These are phyloP conservation scores for Elsinoe fawcettii DNA, from an alignment of 2,329 filamentous ascomycete species.

Conservation along the genomic window DNA sequence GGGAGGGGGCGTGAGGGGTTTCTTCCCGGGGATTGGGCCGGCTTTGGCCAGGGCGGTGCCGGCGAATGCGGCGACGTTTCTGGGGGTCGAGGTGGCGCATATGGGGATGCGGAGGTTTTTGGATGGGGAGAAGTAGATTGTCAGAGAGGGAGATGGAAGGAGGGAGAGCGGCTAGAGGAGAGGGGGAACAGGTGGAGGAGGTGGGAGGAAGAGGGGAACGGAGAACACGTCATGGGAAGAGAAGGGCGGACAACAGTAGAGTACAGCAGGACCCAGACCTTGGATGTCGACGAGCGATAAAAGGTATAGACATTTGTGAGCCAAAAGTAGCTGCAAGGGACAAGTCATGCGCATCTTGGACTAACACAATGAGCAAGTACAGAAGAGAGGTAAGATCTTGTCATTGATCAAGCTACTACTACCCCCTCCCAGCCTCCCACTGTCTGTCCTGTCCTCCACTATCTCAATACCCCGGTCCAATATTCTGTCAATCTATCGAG, in stretches of 20 bases:
- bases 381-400: neutral
- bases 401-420: neutral
- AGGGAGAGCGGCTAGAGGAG: neutral
- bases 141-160: too few relatives aligned
- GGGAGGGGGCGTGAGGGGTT: slow-evolving; percentile 72
- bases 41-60: slow-evolving; percentile 88
- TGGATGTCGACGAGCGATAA: neutral
- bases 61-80: slow-evolving; percentile 91
- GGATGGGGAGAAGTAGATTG: slow-evolving; percentile 30
- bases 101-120: slow-evolving; percentile 74
- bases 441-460: too few relatives aligned
- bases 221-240: neutral
- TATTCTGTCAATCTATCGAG: neutral
- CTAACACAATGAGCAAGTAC: too few relatives aligned
- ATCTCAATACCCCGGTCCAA: neutral
- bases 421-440: too few relatives aligned
- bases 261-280: neutral
- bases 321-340: too few relatives aligned
- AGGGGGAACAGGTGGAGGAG: neutral
- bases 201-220: neutral
- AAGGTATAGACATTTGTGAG: neutral
- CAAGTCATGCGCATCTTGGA: too few relatives aligned
- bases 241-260: neutral
- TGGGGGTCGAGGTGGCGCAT: slow-evolving; percentile 76
- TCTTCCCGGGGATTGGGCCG: slow-evolving; percentile 94